A percentile compares a stretch with the other conserved stretches of the same genome.
Conservation (phyloP, 2,329 filamentous ascomycete species). For the Colletotrichum sp. region DNA sequence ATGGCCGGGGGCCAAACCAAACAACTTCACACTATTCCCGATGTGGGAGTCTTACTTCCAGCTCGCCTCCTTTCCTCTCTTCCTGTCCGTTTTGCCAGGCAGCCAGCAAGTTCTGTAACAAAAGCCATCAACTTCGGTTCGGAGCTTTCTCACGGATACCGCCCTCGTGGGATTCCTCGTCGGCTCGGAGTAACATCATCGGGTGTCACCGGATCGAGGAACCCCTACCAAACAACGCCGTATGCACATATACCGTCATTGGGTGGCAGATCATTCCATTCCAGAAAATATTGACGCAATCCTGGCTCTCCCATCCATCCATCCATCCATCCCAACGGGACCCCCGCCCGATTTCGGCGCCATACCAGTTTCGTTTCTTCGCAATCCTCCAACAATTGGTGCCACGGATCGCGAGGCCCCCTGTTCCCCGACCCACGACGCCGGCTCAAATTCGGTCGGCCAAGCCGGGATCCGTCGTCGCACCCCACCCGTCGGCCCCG, state of each 20-base stretch:
- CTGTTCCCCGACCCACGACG: background rate
- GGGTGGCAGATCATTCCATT: background rate
- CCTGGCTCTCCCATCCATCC: background rate
- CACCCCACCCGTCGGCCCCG: background rate
- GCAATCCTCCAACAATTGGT: background rate
- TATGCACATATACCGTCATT: background rate
- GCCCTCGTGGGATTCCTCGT: background rate
- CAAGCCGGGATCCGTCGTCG: slow-evolving; percentile 5
- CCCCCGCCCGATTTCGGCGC: background rate
- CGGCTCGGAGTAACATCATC: background rate
- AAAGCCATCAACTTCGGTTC: background rate
- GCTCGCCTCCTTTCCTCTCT: background rate
- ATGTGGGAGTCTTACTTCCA: background rate
- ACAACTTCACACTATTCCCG: background rate
- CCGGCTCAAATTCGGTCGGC: background rate
- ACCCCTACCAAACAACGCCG: background rate
- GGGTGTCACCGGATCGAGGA: background rate
- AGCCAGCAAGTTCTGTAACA: background rate
- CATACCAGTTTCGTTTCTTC: background rate
- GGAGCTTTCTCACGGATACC: background rate
- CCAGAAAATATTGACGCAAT: background rate
- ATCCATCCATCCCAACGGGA: background rate
- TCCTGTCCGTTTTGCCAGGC: background rate
- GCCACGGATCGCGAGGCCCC: background rate
- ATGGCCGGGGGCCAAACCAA: background rate